phyloP scores from a whole-genome alignment of 352 stramenopile species.

The Phytophthora palmivora region DNA sequence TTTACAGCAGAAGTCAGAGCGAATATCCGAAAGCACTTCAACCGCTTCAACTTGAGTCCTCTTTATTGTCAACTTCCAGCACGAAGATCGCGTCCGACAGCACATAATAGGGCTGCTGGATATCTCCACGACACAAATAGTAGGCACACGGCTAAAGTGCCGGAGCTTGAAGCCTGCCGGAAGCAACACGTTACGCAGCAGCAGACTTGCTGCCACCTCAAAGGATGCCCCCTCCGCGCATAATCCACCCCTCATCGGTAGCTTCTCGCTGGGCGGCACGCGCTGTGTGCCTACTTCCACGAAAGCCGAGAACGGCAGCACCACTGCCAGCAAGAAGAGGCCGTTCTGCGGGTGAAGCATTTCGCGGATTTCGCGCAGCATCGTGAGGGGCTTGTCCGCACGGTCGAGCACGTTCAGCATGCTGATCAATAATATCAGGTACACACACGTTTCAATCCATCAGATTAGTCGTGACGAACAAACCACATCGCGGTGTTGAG shows the following conservation, averaged over 20 bases:
- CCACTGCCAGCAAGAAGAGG: conserved; percentile 79
- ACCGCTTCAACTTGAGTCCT: conserved; percentile 24
- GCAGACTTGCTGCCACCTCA: conserved; percentile 62
- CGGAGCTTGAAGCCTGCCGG: conserved; percentile 82
- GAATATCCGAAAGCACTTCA: conserved; percentile 16
- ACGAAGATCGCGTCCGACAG: conserved; percentile 89
- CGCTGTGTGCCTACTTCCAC: conserved; percentile 81
- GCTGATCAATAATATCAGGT: conserved; percentile 38
- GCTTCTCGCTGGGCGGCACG: conserved; percentile 59
- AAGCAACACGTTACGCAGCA: conserved; percentile 72
- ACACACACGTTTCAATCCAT: conserved; percentile 10
- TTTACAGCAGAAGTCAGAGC: conserved; percentile 9
- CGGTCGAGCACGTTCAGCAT: conserved; percentile 87
- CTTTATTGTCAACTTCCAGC: conserved; percentile 56
- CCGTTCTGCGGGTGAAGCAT: conserved; percentile 79
- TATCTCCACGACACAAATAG: conserved; percentile 82
- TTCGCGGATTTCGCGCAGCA: conserved; percentile 76
- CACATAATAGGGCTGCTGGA: conserved; percentile 86
- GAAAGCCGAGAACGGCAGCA: conserved; percentile 84
- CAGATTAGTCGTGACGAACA: conserved; percentile 32
- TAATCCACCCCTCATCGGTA: conserved; percentile 75
- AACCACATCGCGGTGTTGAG: conserved; percentile 35
- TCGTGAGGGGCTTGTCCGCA: conserved; percentile 80
- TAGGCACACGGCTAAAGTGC: conserved; percentile 83
- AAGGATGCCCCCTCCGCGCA: conserved; percentile 70